Conservation (phyloP, 495 filamentous ascomycete genomes). For the Penicillium verhagenii region DNA sequence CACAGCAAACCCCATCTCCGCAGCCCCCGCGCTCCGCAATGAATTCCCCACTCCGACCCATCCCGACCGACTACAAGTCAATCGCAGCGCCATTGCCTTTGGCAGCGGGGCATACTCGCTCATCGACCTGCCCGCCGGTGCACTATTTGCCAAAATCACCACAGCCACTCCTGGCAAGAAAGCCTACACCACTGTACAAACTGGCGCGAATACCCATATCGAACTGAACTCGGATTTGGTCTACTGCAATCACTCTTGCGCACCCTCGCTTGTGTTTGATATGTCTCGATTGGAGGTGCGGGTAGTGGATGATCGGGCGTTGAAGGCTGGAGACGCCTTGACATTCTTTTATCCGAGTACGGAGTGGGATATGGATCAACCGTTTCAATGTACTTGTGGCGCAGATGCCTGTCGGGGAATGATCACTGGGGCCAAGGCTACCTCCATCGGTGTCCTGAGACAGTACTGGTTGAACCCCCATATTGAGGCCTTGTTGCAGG, state of each 20-base stretch:
- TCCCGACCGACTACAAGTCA: slow-evolving; percentile 34
- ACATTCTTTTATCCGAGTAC: slow-evolving; percentile 81
- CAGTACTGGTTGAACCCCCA: slow-evolving; percentile 42
- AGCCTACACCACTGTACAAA: slow-evolving; percentile 71
- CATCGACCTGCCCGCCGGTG: slow-evolving; percentile 61
- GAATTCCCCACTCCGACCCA: slow-evolving; percentile 29
- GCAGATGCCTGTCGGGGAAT: slow-evolving; percentile 32
- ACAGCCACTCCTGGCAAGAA: slow-evolving; percentile 55
- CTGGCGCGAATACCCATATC: slow-evolving; percentile 58
- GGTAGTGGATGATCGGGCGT: slow-evolving; percentile 53
- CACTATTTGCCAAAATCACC: slow-evolving; percentile 53
- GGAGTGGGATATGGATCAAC: slow-evolving; percentile 74
- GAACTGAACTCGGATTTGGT: slow-evolving; percentile 74
- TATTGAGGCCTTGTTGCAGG: slow-evolving; percentile 31
- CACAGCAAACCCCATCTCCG: slow-evolving; percentile 17
- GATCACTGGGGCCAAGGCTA: slow-evolving; percentile 36
- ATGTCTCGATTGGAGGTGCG: slow-evolving; percentile 62
- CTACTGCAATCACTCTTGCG: slow-evolving; percentile 74
- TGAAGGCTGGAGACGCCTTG: slow-evolving; percentile 58
- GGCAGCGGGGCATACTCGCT: slow-evolving; percentile 61
- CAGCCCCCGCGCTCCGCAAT: slow-evolving; percentile 10
- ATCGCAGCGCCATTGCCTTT: slow-evolving; percentile 48
- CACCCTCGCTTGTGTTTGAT: slow-evolving; percentile 68
- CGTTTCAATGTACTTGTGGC: slow-evolving; percentile 66
- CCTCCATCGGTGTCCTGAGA: slow-evolving; percentile 25